A percentile compares a stretch with the other conserved stretches of the same genome.
phyloP scores from a whole-genome alignment of 2,329 filamentous ascomycete species.

The Exophiala sideris region DNA sequence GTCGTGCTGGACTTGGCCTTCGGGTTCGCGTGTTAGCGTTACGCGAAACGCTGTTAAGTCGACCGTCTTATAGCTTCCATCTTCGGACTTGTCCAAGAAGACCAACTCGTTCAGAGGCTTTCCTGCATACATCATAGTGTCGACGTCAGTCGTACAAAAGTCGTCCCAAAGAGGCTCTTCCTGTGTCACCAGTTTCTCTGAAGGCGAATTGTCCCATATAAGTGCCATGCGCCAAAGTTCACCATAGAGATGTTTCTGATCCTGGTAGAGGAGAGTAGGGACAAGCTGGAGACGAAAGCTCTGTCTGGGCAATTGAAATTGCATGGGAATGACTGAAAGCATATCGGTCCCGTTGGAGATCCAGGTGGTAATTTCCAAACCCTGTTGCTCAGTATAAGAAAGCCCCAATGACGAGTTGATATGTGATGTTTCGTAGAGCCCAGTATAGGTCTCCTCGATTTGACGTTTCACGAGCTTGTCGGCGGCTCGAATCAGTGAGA shows the following conservation, averaged over 20 bases:
- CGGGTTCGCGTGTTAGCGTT: background rate
- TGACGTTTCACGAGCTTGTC: constrained; percentile 21
- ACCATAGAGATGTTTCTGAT: constrained; percentile 21
- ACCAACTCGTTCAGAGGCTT: constrained; percentile 35
- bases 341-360: constrained; percentile 26
- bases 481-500: constrained; percentile 24
- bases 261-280: constrained; percentile 21
- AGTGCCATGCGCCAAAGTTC: background rate
- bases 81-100: constrained; percentile 33
- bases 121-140: constrained; percentile 33
- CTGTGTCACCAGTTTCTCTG: background rate
- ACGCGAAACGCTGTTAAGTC: constrained; percentile 36
- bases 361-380: constrained; percentile 18
- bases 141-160: constrained; percentile 36
- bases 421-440: background rate
- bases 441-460: constrained; percentile 15
- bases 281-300: constrained; percentile 17
- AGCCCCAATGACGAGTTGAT: constrained; percentile 23
- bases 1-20: background rate
- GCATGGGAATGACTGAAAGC: background rate
- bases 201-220: background rate
- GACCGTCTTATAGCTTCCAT: constrained; percentile 22
- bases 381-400: constrained; percentile 21
- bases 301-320: background rate
- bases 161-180: constrained; percentile 30